A percentile compares a stretch with the other conserved stretches of the same genome.
Evolutionary conservation across 352 stramenopile species (phyloP).

Genomic region (Pythium chondricola): DNA sequence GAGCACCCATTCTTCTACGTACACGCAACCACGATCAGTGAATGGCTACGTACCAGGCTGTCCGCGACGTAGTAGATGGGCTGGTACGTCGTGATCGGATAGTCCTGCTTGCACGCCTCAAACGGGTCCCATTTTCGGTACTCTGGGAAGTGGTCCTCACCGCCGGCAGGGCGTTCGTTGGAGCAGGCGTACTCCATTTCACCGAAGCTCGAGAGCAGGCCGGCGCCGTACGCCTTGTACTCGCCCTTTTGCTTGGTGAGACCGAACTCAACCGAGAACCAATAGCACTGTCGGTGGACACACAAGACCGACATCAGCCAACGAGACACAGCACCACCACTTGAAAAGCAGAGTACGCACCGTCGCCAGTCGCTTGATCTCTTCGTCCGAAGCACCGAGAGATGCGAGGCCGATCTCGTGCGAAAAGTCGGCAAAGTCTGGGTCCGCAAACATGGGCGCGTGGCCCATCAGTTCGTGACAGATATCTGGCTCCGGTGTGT

Average conservation of each 20-base stretch:
- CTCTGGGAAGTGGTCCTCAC: constrained; percentile 61
- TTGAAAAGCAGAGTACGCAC: constrained; percentile 17
- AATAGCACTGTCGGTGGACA: constrained; percentile 94
- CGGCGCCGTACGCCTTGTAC: constrained; percentile 95
- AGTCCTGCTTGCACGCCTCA: constrained; percentile 90
- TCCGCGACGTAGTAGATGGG: constrained; percentile 96
- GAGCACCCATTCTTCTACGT: too few species aligned
- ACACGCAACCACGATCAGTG: too few species aligned
- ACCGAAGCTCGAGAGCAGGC: constrained; percentile 95
- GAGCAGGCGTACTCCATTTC: constrained; percentile 96
- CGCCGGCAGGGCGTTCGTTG: constrained; percentile 46
- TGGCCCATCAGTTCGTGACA: constrained; percentile 96
- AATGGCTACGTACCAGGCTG: constrained; percentile 64
- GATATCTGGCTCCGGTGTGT: constrained; percentile 98
- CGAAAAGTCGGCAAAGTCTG: constrained; percentile 96
- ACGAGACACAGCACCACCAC: too few species aligned
- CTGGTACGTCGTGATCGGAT: constrained; percentile 98
- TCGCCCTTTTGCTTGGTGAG: constrained; percentile 90
- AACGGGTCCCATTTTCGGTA: constrained; percentile 94
- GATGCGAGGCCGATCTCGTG: constrained; percentile 96
- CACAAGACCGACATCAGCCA: constrained; percentile 1
- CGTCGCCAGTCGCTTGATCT: constrained; percentile 91
- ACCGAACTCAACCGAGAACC: constrained; percentile 98
- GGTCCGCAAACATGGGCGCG: constrained; percentile 96
- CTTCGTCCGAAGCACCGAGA: constrained; percentile 93